Evolutionary conservation across 2,329 filamentous ascomycete species (phyloP), one percentile per base, ranked within the genome.

Genomic region (Fusarium pseudonygamai): DNA sequence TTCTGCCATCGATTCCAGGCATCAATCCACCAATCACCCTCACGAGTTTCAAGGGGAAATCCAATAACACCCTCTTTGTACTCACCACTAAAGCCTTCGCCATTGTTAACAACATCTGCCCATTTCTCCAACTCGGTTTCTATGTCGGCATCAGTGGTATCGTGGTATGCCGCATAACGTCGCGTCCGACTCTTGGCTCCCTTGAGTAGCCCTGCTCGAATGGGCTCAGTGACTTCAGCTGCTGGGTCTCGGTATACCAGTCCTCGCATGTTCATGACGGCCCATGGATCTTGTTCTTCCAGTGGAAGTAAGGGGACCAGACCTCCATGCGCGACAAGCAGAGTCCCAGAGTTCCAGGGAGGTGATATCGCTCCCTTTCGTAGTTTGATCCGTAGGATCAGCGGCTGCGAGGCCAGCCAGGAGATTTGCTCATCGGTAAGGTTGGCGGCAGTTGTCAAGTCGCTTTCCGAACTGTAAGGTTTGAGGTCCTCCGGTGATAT

Each of bases 241-340:
- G 42, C 67, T 14, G 50, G 8, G 1, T 58, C 43, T 6, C 89
- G 79, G 62, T 83, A 84, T 73, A 93, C 87, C 60, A 97, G 88
- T 6, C 90, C 93, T 49, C 94, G 90, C 93, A 98, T 96, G 78
- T 93, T 95, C 93, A 97, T 97, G 22, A 93, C 92, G 45, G 91
- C 90, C 78, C 88, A 90, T 0, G 93, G 91, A 79, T 97, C 86
- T 73, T 91, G 95, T 42, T 88, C 84, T 55, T 91, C 86, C 6
- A 97, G 85, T 0, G 89, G 81, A 1, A 96, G 82, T 2, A 89
- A 91, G 0, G 95, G 93, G 0, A 95, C 90, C 3, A 98, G 84
- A 2, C 95, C 95, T 1, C 89, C 95, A 82, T 98, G 95, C 5
- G 94, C 94, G 6, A 96, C 86, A 47, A 92, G 85, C 0, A 78